Evolutionary conservation across 2,329 filamentous ascomycete genomes (phyloP), one percentile per base, ranked within the genome.

Genomic region (Sclerotinia subarctica): DNA sequence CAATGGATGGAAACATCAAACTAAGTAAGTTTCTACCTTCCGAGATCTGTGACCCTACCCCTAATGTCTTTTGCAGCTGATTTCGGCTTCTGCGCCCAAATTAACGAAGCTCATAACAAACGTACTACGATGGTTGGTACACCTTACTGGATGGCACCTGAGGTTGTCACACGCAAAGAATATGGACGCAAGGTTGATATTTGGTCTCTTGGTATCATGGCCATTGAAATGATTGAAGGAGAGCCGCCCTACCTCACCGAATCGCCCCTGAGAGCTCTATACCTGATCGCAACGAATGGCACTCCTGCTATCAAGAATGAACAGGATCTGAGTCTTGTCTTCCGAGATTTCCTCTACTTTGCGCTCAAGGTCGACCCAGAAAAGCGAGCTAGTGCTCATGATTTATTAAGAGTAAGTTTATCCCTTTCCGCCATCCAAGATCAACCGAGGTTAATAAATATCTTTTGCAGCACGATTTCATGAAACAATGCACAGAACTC

Each of bases 161-260:
- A 99, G 80, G 94, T 99, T 29, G 95, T 99, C 38, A 98, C 93
- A 8, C 86, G 94, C 53, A 98, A 98, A 79, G 95, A 98, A 80
- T 99, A 99, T 80, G 95, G 95, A 73, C 90, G 94, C 71, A 99
- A 98, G 80, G 94, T 99, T 66, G 95, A 99, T 77, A 97, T 99
- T 74, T 99, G 95, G 95, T 96, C 92, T 69, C 83, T 99, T 56
- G 95, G 95, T 69, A 99, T 99, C 81, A 98, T 99, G 95, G 93
- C 95, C 10, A 98, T 99, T 76, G 95, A 99, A 80, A 99, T 99
- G 95, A 97, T 99, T 72, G 95, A 98, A 81, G 95, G 94, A 78
- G 95, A 98, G 79, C 95, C 95, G 17, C 95, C 95, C 32, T 99
- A 98, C 78, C 84, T 99, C 69, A 98, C 94, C 51, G 95, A 99